Conservation (phyloP, 2,329 filamentous ascomycete species). For the Boeremia exigua region DNA sequence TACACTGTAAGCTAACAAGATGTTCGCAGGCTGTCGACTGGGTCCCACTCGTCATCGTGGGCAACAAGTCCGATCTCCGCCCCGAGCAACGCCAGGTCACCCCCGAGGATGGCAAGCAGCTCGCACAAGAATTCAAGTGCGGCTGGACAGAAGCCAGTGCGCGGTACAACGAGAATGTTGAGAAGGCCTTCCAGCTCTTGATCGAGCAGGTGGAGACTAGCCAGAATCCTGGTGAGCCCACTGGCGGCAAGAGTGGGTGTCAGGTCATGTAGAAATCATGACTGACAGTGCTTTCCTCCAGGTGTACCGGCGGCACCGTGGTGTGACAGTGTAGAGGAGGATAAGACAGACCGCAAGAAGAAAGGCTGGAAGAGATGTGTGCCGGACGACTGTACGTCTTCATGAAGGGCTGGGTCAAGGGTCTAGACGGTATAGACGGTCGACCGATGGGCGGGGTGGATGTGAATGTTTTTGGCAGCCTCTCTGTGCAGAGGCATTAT, state of each 20-base stretch:
- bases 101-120: conserved; percentile 80
- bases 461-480: background rate
- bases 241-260: conserved; percentile 73
- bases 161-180: conserved; percentile 91
- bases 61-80: conserved; percentile 94
- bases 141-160: conserved; percentile 95
- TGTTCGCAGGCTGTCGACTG: conserved; percentile 78
- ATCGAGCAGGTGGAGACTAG: conserved; percentile 94
- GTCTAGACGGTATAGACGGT: conserved; percentile 31
- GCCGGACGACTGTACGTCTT: background rate
- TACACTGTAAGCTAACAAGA: background rate
- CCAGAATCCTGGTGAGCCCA: conserved; percentile 85
- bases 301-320: background rate
- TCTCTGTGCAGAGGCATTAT: conserved; percentile 18
- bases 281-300: conserved; percentile 20
- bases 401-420: background rate
- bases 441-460: background rate
- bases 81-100: conserved; percentile 92
- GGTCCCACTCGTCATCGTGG: conserved; percentile 92
- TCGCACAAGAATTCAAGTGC: conserved; percentile 87
- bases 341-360: background rate
- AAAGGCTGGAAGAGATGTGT: conserved; percentile 6
- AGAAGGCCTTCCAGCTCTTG: conserved; percentile 90
- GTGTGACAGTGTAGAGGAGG: background rate
- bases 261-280: conserved; percentile 72